Conservation (phyloP, 441 rosid genomes). For the Adansonia madagascariensis region DNA sequence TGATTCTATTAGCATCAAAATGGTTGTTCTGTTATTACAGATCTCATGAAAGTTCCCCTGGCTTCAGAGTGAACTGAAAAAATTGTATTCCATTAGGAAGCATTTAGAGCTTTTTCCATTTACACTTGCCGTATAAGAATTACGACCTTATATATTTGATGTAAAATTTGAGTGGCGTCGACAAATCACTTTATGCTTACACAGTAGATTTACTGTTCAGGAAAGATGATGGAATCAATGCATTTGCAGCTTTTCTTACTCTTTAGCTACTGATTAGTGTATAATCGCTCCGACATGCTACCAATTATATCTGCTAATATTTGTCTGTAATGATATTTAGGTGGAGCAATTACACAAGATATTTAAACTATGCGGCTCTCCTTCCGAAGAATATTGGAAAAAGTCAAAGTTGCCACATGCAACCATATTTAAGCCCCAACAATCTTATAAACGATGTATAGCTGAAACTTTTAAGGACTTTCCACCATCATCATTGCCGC, state of each 20-base stretch:
- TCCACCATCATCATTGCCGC: conserved; percentile 54
- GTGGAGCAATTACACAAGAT: conserved; percentile 73
- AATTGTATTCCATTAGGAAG: neutral
- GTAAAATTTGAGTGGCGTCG: neutral
- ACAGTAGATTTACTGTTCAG: neutral
- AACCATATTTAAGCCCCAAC: conserved; percentile 60
- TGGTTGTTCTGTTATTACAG: neutral
- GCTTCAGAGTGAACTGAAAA: neutral
- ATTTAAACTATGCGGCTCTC: conserved; percentile 71
- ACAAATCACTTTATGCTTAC: neutral
- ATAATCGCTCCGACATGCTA: neutral
- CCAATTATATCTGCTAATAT: conserved; percentile 2
- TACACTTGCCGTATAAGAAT: neutral
- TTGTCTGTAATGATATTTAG: conserved; percentile 32
- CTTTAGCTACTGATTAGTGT: neutral
- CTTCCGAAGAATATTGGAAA: conserved; percentile 71
- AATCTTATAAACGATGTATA: conserved; percentile 56
- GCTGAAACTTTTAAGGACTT: conserved; percentile 58
- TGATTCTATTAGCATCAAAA: neutral
- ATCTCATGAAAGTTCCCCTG: conserved; percentile 18
- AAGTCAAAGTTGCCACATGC: conserved; percentile 68
- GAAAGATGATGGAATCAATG: conserved; percentile 23
- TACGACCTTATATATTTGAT: neutral
- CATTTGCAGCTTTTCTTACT: conserved; percentile 21
- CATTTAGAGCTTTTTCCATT: neutral